These are phyloP conservation scores for Immersiella caudata DNA, from an alignment of 495 filamentous ascomycete genomes.

Conservation along the genomic window DNA sequence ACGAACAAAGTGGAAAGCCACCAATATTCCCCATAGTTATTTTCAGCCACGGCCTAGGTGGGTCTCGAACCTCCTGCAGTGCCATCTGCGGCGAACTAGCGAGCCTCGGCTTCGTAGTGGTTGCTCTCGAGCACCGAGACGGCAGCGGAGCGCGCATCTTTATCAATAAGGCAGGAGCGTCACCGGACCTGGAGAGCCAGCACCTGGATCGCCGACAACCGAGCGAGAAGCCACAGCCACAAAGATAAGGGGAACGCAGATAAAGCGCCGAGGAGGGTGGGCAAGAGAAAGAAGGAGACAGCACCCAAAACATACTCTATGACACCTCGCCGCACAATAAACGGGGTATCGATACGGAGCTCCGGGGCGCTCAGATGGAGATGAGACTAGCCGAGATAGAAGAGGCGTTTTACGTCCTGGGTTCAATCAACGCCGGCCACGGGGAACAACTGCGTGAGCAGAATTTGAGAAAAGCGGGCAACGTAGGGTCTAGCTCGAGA, in stretches of 20 bases:
- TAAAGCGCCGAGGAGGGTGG: background rate
- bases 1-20: slow-evolving; percentile 23
- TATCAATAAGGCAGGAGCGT: slow-evolving; percentile 43
- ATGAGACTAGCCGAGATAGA: slow-evolving; percentile 67
- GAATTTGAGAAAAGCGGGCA: slow-evolving; percentile 54
- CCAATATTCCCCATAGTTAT: slow-evolving; percentile 63
- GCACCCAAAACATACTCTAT: slow-evolving; percentile 23
- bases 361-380: slow-evolving; percentile 60
- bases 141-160: slow-evolving; percentile 65
- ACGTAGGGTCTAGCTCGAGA: slow-evolving; percentile 53
- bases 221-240: background rate
- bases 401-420: slow-evolving; percentile 56
- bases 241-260: background rate
- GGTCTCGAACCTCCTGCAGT: slow-evolving; percentile 64
- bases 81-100: slow-evolving; percentile 64
- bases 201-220: slow-evolving; percentile 17
- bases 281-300: slow-evolving; percentile 14
- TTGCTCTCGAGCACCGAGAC: slow-evolving; percentile 71
- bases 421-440: slow-evolving; percentile 55
- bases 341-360: slow-evolving; percentile 39
- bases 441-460: slow-evolving; percentile 42
- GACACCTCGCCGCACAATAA: slow-evolving; percentile 43
- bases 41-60: slow-evolving; percentile 71
- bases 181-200: slow-evolving; percentile 29
- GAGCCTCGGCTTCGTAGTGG: slow-evolving; percentile 66